phyloP scores from a whole-genome alignment of 2,329 filamentous ascomycete genomes.

The Fonsecaea pugnacius region DNA sequence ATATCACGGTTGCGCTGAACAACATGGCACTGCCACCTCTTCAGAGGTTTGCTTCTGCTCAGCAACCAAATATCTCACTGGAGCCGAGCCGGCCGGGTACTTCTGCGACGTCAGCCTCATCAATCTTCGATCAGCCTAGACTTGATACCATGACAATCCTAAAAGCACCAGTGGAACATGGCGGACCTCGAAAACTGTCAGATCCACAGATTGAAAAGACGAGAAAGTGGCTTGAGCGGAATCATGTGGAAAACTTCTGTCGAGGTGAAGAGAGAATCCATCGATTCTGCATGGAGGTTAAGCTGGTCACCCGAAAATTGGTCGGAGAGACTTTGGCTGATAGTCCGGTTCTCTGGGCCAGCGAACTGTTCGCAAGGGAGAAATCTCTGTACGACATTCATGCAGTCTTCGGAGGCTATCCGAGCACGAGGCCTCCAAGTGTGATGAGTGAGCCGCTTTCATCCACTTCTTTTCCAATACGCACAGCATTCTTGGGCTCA shows the following conservation, averaged over 20 bases:
- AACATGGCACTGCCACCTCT: conserved; percentile 72
- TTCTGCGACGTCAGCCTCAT: conserved; percentile 56
- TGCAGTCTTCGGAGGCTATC: conserved; percentile 51
- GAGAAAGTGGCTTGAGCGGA: conserved; percentile 77
- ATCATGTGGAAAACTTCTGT: conserved; percentile 89
- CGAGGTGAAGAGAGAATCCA: conserved; percentile 93
- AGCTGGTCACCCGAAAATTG: conserved; percentile 81
- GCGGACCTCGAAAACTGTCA: conserved; percentile 92
- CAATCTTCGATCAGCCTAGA: conserved; percentile 77
- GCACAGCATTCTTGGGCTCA: conserved; percentile 40
- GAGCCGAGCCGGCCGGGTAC: conserved; percentile 46
- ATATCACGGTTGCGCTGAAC: conserved; percentile 84
- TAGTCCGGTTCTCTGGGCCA: conserved; percentile 88
- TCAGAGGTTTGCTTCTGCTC: conserved; percentile 36
- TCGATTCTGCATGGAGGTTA: conserved; percentile 87
- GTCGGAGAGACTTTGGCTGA: conserved; percentile 83
- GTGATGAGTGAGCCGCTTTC: conserved; percentile 51
- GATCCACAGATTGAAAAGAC: conserved; percentile 92
- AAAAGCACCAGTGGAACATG: conserved; percentile 79
- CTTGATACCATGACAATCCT: conserved; percentile 85
- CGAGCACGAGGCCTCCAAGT: conserved; percentile 48
- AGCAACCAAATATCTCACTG: conserved; percentile 1
- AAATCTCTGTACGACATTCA: conserved; percentile 49
- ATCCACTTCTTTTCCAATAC: conserved; percentile 38
- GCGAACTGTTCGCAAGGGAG: conserved; percentile 82